phyloP scores from a whole-genome alignment of 2,329 filamentous ascomycete genomes.

The Chaetomium globosum region DNA sequence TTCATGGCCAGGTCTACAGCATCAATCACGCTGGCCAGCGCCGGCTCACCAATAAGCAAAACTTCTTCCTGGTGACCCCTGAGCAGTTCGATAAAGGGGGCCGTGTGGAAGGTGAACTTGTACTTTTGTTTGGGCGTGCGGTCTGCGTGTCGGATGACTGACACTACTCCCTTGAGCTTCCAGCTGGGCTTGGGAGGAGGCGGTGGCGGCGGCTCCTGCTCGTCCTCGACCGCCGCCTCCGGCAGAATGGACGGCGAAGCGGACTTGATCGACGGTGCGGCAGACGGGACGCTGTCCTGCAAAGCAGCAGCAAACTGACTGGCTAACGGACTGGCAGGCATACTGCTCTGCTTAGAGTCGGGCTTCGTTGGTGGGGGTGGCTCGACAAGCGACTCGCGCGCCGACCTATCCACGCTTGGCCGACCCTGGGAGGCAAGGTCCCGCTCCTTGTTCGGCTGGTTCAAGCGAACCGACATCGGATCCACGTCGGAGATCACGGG shows the following conservation, averaged over 20 bases:
- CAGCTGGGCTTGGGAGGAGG: constrained; percentile 85
- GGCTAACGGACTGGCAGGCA: constrained; percentile 35
- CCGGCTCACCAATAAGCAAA: constrained; percentile 86
- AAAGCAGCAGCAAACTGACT: constrained; percentile 34
- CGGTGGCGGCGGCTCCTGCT: constrained; percentile 61
- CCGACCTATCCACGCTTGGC: constrained; percentile 34
- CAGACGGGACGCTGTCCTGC: constrained; percentile 42
- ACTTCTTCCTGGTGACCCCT: constrained; percentile 97
- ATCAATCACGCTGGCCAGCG: constrained; percentile 82
- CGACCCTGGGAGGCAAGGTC: constrained; percentile 35
- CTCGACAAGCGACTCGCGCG: constrained; percentile 29
- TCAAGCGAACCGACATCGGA: constrained; percentile 44
- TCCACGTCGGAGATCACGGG: constrained; percentile 47
- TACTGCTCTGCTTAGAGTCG: constrained; percentile 37
- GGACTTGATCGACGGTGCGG: constrained; percentile 47
- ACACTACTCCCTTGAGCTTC: constrained; percentile 97
- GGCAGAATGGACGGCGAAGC: constrained; percentile 46
- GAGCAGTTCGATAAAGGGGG: constrained; percentile 90
- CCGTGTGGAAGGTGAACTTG: constrained; percentile 98
- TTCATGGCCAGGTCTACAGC: constrained; percentile 81
- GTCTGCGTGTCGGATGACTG: constrained; percentile 93
- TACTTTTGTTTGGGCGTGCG: constrained; percentile 98
- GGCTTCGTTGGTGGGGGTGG: constrained; percentile 37
- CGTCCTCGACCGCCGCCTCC: constrained; percentile 39
- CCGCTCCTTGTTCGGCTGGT: constrained; percentile 38